Conservation (phyloP, 768 basidiomycete genomes). For the Lanmaoa rubissima region DNA sequence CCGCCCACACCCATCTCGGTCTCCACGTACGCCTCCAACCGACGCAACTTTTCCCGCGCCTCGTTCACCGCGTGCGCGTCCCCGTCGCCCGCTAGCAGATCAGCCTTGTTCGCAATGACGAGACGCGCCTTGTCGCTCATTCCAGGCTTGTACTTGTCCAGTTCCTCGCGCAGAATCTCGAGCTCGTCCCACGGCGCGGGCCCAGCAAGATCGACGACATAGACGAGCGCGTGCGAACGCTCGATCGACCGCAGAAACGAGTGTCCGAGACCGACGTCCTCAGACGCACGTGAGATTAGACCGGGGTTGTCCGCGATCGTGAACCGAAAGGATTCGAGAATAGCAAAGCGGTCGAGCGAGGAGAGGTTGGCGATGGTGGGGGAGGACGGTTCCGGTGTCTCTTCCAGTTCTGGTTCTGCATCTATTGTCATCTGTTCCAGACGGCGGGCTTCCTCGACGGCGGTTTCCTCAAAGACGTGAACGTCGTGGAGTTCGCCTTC, state of each 20-base stretch:
- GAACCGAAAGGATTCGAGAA: slow-evolving; percentile 80
- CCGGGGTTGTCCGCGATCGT: slow-evolving; percentile 98
- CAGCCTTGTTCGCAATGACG: slow-evolving; percentile 95
- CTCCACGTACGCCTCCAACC: slow-evolving; percentile 56
- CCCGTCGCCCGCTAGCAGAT: slow-evolving; percentile 59
- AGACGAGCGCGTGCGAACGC: slow-evolving; percentile 83
- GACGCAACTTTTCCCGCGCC: slow-evolving; percentile 55
- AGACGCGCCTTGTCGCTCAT: slow-evolving; percentile 75
- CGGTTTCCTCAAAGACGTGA: slow-evolving; percentile 65
- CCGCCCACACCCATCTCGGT: slow-evolving; percentile 37
- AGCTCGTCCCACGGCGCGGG: slow-evolving; percentile 79
- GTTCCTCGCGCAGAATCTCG: slow-evolving; percentile 67
- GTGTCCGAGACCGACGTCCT: slow-evolving; percentile 91
- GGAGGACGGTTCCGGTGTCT: background rate
- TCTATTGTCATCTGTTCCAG: slow-evolving; percentile 42
- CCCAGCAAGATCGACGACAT: slow-evolving; percentile 85
- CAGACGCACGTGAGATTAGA: slow-evolving; percentile 77
- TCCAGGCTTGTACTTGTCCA: slow-evolving; percentile 78
- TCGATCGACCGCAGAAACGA: slow-evolving; percentile 93
- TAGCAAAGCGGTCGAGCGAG: slow-evolving; percentile 47
- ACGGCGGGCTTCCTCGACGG: slow-evolving; percentile 46
- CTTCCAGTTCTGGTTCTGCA: background rate
- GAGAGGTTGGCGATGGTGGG: slow-evolving; percentile 11
- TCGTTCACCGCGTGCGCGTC: slow-evolving; percentile 47
- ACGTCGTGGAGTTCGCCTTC: slow-evolving; percentile 55